These are phyloP conservation scores for Collybia nuda DNA, from an alignment of 768 basidiomycete species.

Conservation along the genomic window DNA sequence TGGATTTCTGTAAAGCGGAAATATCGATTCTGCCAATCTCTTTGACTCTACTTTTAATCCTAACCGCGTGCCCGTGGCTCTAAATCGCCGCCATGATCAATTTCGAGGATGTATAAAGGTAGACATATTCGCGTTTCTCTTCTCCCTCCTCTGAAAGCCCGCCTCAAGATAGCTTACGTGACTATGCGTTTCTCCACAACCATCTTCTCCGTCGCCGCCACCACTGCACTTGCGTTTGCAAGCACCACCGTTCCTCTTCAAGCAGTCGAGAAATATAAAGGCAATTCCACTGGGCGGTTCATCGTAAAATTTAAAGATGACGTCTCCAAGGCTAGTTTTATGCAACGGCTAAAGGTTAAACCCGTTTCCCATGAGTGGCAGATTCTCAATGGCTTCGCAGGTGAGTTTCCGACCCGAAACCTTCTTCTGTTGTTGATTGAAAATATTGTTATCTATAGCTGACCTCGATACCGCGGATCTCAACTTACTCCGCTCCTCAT, in stretches of 20 bases:
- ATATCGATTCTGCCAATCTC: too few species aligned
- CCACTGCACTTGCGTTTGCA: neutral
- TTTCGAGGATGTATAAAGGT: too few species aligned
- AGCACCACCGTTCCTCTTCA: neutral
- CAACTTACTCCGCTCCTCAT: conserved; percentile 16
- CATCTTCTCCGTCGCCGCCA: too few species aligned
- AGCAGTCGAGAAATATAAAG: neutral
- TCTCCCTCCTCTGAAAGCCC: too few species aligned
- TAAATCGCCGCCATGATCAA: too few species aligned
- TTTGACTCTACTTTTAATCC: too few species aligned
- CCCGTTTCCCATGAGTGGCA: conserved; percentile 21
- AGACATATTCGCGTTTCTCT: too few species aligned
- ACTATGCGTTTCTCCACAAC: too few species aligned
- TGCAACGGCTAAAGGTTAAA: conserved; percentile 2
- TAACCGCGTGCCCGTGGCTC: too few species aligned
- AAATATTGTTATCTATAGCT: neutral
- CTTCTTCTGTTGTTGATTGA: neutral
- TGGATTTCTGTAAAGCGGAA: too few species aligned
- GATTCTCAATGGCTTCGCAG: conserved; percentile 30
- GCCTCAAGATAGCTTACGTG: too few species aligned
- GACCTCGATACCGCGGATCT: conserved; percentile 16
- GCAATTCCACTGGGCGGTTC: conserved; percentile 24
- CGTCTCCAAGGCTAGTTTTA: conserved; percentile 14
- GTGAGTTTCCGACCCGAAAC: conserved; percentile 7
- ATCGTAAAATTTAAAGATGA: conserved; percentile 31